Evolutionary conservation across 2,329 filamentous ascomycete species (phyloP), one percentile per base, ranked within the genome.

Genomic region (Fusarium torulosum): DNA sequence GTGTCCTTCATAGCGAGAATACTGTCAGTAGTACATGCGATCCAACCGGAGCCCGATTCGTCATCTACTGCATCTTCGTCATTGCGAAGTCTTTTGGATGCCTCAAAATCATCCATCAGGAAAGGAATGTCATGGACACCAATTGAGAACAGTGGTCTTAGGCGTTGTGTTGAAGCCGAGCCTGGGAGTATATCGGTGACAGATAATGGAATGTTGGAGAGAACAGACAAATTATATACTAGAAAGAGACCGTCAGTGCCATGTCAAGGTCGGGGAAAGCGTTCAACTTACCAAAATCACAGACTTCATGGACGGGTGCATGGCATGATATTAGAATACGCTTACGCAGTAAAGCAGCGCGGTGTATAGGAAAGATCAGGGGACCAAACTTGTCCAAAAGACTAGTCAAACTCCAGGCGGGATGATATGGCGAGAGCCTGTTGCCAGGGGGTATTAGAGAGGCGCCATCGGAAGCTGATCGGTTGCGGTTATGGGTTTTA

Each of bases 161-260:
- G 84, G 59, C 93, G 85, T 62, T 91, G 84, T 1, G 87, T 84
- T 25, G 88, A 83, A 5, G 87, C 84, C 25, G 84, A 83, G 1
- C 86, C 77, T 20, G 90, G 87, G n/a, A 97, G 83, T 15, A 90
- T 80, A 51, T 94, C 88, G 58, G 86, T 84, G 42, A 94, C 86
- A 29, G 91, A 88, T 37, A 90, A 84, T 27, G 96, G 94, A 42
- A 98, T 90, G 71, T 94, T 97, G 43, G 94, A 94, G 33, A 99
- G 84, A 53, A 98, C 86, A n/a, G 95, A 97, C 51, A 98, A 87
- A 76, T 96, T 89, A 80, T 98, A 99, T 65, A 98, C 96, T 95
- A 23, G 35, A 63, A 23, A 66, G 72, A 9, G 5, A 4, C 4
- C 57, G 73, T 79, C 21, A 74, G 42, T 11, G 8, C n/a, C 15